Conservation (phyloP, 495 filamentous ascomycete species). For the Penicillium daleae region DNA sequence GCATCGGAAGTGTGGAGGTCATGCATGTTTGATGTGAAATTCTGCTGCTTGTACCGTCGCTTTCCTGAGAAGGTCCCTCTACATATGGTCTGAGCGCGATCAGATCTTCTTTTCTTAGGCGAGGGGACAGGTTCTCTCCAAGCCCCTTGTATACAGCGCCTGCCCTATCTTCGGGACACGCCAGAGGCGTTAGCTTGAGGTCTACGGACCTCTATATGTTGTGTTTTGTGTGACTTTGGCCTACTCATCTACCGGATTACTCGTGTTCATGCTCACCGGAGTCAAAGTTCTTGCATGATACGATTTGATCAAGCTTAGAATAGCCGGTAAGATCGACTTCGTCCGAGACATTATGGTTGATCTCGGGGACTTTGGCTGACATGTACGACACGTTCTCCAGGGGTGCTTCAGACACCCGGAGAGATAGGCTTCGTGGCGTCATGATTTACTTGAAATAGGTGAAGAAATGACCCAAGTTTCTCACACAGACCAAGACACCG, state of each 20-base stretch:
- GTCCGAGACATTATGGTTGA: conserved; percentile 21
- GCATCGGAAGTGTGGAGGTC: not conserved
- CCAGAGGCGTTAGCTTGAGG: not conserved
- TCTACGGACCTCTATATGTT: conserved; percentile 10
- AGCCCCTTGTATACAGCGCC: not conserved
- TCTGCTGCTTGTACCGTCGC: not conserved
- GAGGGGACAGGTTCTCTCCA: not conserved
- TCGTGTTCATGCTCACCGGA: not conserved
- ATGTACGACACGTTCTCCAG: conserved; percentile 10
- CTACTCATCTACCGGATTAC: not conserved
- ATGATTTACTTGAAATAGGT: not conserved
- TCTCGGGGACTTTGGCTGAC: conserved; percentile 7
- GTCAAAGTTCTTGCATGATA: too few relatives aligned
- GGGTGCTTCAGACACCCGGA: conserved; percentile 5
- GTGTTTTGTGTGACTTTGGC: conserved; percentile 15
- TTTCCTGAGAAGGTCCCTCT: not conserved
- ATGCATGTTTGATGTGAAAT: conserved; percentile 13
- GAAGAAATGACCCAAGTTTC: not conserved
- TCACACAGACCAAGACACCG: not conserved
- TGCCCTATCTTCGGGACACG: not conserved
- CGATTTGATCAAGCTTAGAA: not conserved
- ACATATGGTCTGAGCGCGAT: conserved; percentile 22
- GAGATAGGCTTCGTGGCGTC: not conserved
- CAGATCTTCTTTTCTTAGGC: conserved; percentile 5
- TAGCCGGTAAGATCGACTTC: not conserved